Conservation (phyloP, 371 early-diverging fungal genomes). For the Syncephalastrum sp. region DNA sequence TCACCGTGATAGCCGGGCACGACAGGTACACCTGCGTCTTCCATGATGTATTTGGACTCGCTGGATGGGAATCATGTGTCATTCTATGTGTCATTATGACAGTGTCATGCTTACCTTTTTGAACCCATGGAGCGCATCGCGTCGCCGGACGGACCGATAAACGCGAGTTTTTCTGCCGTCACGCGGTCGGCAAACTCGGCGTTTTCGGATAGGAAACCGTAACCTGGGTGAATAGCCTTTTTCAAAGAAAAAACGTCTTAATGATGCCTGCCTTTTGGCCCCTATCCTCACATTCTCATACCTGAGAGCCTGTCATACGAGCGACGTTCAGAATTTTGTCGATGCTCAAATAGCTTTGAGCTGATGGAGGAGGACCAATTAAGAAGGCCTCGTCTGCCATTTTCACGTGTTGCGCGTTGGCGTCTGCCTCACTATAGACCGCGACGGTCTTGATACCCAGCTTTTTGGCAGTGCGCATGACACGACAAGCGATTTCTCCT, state of each 20-base stretch:
- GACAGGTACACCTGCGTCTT: constrained; percentile 84
- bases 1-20: constrained; percentile 96
- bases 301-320: constrained; percentile 80
- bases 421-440: constrained; percentile 93
- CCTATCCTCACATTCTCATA: constrained; percentile 16
- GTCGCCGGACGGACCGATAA: constrained; percentile 92
- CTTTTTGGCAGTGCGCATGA: constrained; percentile 82
- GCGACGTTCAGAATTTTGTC: constrained; percentile 86
- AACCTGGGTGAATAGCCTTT: constrained; percentile 93
- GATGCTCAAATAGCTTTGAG: constrained; percentile 84
- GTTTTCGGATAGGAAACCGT: constrained; percentile 97
- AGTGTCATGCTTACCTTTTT: constrained; percentile 64
- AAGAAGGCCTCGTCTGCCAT: constrained; percentile 93
- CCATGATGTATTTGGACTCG: constrained; percentile 91
- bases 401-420: constrained; percentile 76
- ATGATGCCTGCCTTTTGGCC: neutral
- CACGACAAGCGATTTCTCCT: constrained; percentile 90
- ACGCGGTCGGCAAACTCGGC: constrained; percentile 83
- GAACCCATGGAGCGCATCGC: constrained; percentile 96
- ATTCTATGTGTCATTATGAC: neutral
- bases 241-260: neutral
- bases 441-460: constrained; percentile 96
- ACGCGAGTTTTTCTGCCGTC: constrained; percentile 62
- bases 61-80: constrained; percentile 26
- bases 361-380: constrained; percentile 86